Evolutionary conservation across 768 basidiomycete species (phyloP), one percentile per base, ranked within the genome.

Genomic region (Boletus coccyginus): DNA sequence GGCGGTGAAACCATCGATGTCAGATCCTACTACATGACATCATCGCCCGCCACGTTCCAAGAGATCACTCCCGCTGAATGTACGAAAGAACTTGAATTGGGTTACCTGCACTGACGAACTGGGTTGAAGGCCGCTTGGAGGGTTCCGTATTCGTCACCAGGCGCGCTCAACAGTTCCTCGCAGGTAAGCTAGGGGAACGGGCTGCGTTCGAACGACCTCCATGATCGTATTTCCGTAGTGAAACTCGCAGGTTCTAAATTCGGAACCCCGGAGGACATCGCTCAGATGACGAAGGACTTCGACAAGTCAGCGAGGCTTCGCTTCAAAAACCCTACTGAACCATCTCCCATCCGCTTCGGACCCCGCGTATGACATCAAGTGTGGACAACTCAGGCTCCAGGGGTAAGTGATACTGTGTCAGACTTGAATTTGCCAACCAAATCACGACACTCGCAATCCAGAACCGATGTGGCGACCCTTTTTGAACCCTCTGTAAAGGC

Each of bases 1-100:
- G 84, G 85, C 8, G 83, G 83, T 42, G 85, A 83, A 19, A 87
- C 83, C 0, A 73, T 86, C 29, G 84, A 87, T 57, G 71, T 86
- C 40, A 84, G 81, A 54, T 73, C 79, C 13, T 86, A 86, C 53
- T 74, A 73, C 32, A 74, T 77, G 61, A 63, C 64, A n/a, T 61
- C 60, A n/a, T 67, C 61, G 2, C 53, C 70, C 1, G 56, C 62
- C 5, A 60, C 66, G 1, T 76, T 82, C 32, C 77, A 81, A 52
- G 84, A 85, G 65, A 76, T 82, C 29, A 77, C 80, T 3, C 74
- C 75, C 0, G 62, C 75, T 2, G 71, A 76, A 62, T 82, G 80
- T 78, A 55, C 69, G 69, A 44, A 16, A 16, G 32, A 21, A 12
- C 35, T 19, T 3, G 19, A 27, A n/a, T 6, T 6, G 9, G 17